These are phyloP conservation scores for Fusarium abutilonis DNA, from an alignment of 2,329 filamentous ascomycete genomes.

Conservation along the genomic window DNA sequence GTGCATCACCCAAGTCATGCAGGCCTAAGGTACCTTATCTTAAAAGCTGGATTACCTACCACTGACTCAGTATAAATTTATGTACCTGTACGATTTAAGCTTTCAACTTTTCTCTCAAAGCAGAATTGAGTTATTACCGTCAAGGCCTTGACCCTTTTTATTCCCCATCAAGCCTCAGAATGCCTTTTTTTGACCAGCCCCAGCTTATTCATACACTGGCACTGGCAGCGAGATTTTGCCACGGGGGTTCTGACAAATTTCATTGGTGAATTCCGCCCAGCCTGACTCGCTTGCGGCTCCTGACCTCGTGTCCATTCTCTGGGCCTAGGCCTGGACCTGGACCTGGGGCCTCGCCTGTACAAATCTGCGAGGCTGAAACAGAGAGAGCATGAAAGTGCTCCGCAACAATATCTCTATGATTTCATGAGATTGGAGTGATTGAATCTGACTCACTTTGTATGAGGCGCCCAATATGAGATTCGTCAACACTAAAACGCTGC, in stretches of 20 bases:
- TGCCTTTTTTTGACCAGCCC: conserved; percentile 6
- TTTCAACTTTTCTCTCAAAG: conserved; percentile 5
- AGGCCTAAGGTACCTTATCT: background rate
- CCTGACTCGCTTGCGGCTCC: conserved; percentile 35
- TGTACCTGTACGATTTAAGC: conserved; percentile 10
- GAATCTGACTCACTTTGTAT: background rate
- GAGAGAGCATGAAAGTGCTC: conserved; percentile 34
- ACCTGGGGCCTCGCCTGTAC: conserved; percentile 28
- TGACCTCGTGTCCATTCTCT: background rate
- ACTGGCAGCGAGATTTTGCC: conserved; percentile 32
- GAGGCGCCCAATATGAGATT: conserved; percentile 39
- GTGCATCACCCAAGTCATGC: conserved; percentile 10
- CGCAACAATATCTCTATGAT: conserved; percentile 16
- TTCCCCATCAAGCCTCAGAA: conserved; percentile 10
- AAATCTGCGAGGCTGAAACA: conserved; percentile 38
- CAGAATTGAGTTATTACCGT: background rate
- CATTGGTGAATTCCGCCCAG: conserved; percentile 26
- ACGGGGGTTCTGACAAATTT: conserved; percentile 26
- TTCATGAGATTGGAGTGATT: conserved; percentile 9
- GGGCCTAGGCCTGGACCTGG: conserved; percentile 2
- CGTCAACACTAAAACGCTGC: conserved; percentile 43
- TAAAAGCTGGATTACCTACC: background rate
- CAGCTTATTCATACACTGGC: conserved; percentile 20
- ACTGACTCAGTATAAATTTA: conserved; percentile 5
- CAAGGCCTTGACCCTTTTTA: background rate